Evolutionary conservation across 2,329 filamentous ascomycete genomes (phyloP).

Genomic region (Sporothrix dimorphospora): DNA sequence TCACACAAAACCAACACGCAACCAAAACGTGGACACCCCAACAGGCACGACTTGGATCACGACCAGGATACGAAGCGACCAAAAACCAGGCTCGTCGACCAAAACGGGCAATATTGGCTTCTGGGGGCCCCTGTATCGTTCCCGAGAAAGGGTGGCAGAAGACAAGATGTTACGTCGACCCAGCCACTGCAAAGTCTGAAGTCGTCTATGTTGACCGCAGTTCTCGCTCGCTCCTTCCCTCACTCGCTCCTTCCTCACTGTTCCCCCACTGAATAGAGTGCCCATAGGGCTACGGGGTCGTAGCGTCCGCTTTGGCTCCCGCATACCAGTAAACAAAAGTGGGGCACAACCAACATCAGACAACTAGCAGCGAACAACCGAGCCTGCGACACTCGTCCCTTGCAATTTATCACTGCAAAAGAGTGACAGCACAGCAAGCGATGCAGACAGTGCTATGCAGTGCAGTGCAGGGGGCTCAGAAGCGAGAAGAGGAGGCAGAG

Average conservation of each 20-base stretch:
- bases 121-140: background rate
- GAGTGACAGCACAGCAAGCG: background rate
- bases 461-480: background rate
- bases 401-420: background rate
- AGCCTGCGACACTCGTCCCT: background rate
- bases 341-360: background rate
- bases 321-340: background rate
- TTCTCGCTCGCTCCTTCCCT: slow-evolving; percentile 1
- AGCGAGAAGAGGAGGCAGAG: background rate
- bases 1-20: background rate
- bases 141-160: background rate
- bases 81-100: background rate
- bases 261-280: background rate
- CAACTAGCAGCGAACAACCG: background rate
- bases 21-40: background rate
- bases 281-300: slow-evolving; percentile 21
- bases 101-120: slow-evolving; percentile 3
- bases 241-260: background rate
- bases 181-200: background rate
- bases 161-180: background rate
- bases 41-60: too few relatives aligned
- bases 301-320: slow-evolving; percentile 18
- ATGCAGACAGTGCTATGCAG: background rate
- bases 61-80: background rate
- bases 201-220: background rate